Base-by-base conservation (phyloP, 2,329 filamentous ascomycete genomes). In the Parasarocladium wereldwijsianum region DNA sequence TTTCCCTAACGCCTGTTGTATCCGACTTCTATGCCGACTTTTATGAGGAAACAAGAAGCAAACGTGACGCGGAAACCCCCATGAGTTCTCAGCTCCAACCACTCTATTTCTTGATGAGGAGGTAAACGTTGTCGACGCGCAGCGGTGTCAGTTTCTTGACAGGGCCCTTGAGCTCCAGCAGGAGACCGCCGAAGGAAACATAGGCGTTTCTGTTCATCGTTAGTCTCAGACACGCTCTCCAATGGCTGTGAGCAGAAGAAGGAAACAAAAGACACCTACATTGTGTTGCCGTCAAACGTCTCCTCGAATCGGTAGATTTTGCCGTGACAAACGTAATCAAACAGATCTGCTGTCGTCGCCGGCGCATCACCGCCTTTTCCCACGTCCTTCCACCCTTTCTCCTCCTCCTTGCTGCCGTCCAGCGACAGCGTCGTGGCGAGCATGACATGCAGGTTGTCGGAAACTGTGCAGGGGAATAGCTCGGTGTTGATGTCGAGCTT, bases 81-180 rank as follows among this genome's bases (percentile, higher is more conserved):
- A n/a, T n/a, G n/a, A 34, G 29, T 15, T 35, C 32, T 15, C 32
- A n/a, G n/a, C n/a, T n/a, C n/a, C n/a, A n/a, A n/a, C n/a, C n/a
- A n/a, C n/a, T 12, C 47, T 57, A 87, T 74, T 92, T 93, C 73
- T 94, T 98, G 43, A 93, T 64, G 36, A 96, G 67, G 36, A 98
- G 69, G 52, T 98, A 98, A 39, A 92, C 75, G 49, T 93, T 78
- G 52, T 98, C 90, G 46, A 94, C 87, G 44, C 85, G 74, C 47
- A 98, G 59, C 17, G 85, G 80, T 19, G 81, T 92, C 38, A 98
- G 71, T 63, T 93, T 94, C 66, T 90, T 92, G 55, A 93, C 90
- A 3, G 90, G 90, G 5, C 92, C 90, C 46, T 93, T 81, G 33
- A 98, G 67, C 44, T 79, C 84, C 58, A 96, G 76, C 45, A 98